Conservation (phyloP, 2,329 filamentous ascomycete genomes). For the Aotearoamyces nothofagi region DNA sequence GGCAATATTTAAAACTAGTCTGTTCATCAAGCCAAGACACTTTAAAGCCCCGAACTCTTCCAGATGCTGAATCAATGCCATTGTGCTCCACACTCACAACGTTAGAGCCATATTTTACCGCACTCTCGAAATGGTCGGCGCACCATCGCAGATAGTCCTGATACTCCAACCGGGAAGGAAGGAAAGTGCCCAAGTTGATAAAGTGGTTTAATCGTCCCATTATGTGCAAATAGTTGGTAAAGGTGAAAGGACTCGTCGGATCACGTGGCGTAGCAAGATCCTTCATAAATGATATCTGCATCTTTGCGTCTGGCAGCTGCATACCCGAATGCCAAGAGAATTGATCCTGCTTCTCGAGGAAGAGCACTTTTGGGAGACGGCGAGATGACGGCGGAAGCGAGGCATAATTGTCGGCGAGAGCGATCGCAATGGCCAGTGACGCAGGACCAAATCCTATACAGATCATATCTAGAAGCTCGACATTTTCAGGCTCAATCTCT, state of each 20-base stretch:
- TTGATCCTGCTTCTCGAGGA: constrained; percentile 68
- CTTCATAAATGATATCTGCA: constrained; percentile 98
- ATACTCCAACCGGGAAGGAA: constrained; percentile 76
- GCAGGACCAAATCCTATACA: constrained; percentile 87
- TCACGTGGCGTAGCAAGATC: constrained; percentile 83
- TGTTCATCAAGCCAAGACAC: too few species aligned
- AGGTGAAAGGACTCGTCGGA: constrained; percentile 83
- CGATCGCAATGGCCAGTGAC: constrained; percentile 72
- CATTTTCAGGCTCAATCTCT: too few species aligned
- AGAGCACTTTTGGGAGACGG: constrained; percentile 53
- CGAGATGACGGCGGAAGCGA: too few species aligned
- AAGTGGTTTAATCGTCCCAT: constrained; percentile 77
- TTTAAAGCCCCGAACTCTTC: too few species aligned
- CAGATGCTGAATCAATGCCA: too few species aligned
- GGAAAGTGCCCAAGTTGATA: constrained; percentile 78
- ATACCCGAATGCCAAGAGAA: constrained; percentile 95
- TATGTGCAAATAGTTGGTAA: constrained; percentile 81
- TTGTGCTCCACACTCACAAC: constrained; percentile 28
- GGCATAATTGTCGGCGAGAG: constrained; percentile 75
- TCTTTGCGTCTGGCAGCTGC: constrained; percentile 82
- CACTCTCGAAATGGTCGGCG: constrained; percentile 56
- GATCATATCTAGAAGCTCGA: too few species aligned
- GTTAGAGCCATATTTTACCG: constrained; percentile 53
- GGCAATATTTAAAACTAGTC: too few species aligned
- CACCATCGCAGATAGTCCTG: constrained; percentile 96